Evolutionary conservation across 169 alveolate species (phyloP).

Genomic region (Plasmodium inui): DNA sequence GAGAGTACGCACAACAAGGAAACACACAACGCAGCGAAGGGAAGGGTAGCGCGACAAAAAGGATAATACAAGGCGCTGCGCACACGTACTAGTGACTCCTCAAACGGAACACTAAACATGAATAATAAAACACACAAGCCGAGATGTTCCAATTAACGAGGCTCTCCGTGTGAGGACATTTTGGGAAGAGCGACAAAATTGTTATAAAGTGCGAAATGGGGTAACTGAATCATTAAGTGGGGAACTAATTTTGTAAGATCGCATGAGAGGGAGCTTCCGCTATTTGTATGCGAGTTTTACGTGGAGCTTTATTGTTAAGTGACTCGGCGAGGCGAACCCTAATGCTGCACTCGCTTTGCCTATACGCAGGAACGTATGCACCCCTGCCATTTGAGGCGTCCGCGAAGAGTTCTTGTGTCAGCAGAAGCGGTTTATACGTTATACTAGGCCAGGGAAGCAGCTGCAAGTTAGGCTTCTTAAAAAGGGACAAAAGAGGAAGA

Average conservation of each 20-base stretch:
- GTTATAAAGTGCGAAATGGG: background rate
- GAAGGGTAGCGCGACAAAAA: background rate
- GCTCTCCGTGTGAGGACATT: background rate
- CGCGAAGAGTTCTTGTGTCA: background rate
- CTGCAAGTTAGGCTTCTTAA: background rate
- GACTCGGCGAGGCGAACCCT: background rate
- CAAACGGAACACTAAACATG: background rate
- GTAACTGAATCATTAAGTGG: background rate
- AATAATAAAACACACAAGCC: conserved; percentile 3
- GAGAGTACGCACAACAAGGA: background rate
- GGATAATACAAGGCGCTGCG: background rate
- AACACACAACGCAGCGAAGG: background rate
- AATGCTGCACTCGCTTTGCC: background rate
- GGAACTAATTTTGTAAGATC: background rate
- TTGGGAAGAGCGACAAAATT: background rate
- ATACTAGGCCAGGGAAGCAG: background rate
- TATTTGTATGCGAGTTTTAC: background rate
- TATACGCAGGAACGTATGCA: background rate
- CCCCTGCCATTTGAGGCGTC: background rate
- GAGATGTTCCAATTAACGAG: background rate
- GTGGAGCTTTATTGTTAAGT: background rate
- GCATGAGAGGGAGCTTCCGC: background rate
- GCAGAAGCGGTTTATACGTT: background rate
- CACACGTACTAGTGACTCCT: background rate
- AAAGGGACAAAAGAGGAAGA: background rate